Conservation (phyloP, 164 flowering plant species). For the Euptelea pleiosperma region DNA sequence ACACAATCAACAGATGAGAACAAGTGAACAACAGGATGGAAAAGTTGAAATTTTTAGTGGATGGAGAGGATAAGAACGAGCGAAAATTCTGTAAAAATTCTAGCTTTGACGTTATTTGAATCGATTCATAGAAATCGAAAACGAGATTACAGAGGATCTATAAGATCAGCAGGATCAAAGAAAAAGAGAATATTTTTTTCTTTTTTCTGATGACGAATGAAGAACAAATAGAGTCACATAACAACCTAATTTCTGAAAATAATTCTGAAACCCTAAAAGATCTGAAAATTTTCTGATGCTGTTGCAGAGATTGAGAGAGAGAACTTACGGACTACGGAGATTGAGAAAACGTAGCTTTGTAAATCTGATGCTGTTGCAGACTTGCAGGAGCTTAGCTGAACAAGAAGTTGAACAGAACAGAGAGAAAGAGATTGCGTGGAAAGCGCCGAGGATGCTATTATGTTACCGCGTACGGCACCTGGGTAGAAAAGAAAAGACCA, state of each 20-base stretch:
- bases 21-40: background rate
- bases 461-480: too few relatives aligned
- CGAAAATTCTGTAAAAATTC: background rate
- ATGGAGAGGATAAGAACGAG: background rate
- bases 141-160: too few relatives aligned
- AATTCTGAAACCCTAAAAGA: background rate
- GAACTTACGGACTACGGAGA: conserved; percentile 28
- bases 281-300: background rate
- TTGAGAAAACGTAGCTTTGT: conserved; percentile 26
- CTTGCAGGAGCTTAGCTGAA: too few relatives aligned
- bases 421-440: conserved; percentile 9
- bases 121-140: too few relatives aligned
- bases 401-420: background rate
- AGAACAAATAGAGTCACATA: background rate
- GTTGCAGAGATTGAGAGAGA: too few relatives aligned
- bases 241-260: background rate
- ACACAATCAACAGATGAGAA: too few relatives aligned
- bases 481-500: too few relatives aligned
- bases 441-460: too few relatives aligned
- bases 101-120: background rate
- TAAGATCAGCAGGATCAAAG: background rate
- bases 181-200: background rate
- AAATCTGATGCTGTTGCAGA: too few relatives aligned
- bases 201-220: background rate
- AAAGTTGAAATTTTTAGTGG: background rate